Base-by-base conservation (phyloP, 78 protist species). In the Dictyostelium citrinum region DNA sequence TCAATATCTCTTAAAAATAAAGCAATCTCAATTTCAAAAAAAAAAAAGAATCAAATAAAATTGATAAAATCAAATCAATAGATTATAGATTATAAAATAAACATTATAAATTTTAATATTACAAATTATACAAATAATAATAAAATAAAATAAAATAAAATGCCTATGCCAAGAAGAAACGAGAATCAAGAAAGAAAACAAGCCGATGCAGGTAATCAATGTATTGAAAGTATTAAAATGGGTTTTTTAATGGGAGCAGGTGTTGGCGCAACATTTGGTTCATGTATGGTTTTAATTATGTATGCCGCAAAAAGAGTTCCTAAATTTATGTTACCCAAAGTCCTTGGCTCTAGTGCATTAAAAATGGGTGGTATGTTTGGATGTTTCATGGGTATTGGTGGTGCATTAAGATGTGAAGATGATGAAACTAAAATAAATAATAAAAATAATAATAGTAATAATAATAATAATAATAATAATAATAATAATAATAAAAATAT, bases 331-430 rank as follows among this genome's bases (percentile, higher is more conserved):
- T 70, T 70, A 33, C 0, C 17, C 0, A 33, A 12, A 70, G 4
- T 3, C 17, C 35, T 31, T 16, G 77, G 41, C 4, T 5, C 39
- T 16, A 20, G n/a, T 5, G 45, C 49, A 33, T 6, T 84, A 2
- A 71, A 55, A 39, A 55, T 75, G 77, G 71, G 67, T 74, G 64
- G 39, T 51, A 71, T 55, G 55, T 84, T 84, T 84, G 91, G 79
- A 74, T 64, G 83, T 58, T 45, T 84, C 64, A 84, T 84, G 91
- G 51, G 75, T 27, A 84, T 84, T 74, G 91, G 91, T 84, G 31
- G 68, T 58, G 81, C 82, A 2, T 24, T 74, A 22, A 77, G 91
- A 49, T 84, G 91, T 55, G 91, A 84, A 10, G 91, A 74, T 4
- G 31, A 22, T 39, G 80, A 82, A 37, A 55, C 9, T 6, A 2